These are phyloP conservation scores for Aspergillus versicolor DNA, from an alignment of 2,329 filamentous ascomycete species.

Conservation along the genomic window DNA sequence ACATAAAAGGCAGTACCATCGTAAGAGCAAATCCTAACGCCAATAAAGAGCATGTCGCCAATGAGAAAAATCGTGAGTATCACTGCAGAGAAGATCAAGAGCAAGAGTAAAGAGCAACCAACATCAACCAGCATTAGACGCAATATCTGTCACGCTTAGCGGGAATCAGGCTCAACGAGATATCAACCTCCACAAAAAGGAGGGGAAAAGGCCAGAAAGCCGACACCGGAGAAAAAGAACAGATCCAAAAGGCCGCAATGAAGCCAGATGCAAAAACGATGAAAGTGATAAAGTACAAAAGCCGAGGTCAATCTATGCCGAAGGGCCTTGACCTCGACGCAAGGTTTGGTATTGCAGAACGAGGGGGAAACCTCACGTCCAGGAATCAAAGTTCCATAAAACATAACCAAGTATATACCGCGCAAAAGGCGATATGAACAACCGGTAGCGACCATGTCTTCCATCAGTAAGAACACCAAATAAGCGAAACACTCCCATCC, in stretches of 20 bases:
- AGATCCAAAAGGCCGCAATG: not conserved
- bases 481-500: constrained; percentile 19
- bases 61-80: constrained; percentile 33
- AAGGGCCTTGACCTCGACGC: constrained; percentile 13
- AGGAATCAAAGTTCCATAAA: constrained; percentile 5
- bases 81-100: constrained; percentile 21
- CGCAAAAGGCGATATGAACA: not conserved
- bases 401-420: constrained; percentile 3
- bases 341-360: constrained; percentile 2
- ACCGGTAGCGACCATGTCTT: constrained; percentile 8
- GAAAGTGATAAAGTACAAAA: constrained; percentile 33
- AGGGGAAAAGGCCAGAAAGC: constrained; percentile 6
- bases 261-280: constrained; percentile 18
- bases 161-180: constrained; percentile 20
- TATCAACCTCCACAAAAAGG: constrained; percentile 9
- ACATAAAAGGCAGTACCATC: constrained; percentile 23
- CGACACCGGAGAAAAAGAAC: constrained; percentile 10
- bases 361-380: not conserved
- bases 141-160: constrained; percentile 17
- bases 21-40: constrained; percentile 29
- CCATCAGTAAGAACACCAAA: constrained; percentile 15
- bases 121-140: constrained; percentile 10
- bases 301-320: constrained; percentile 15
- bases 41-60: constrained; percentile 29
- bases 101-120: not conserved